Evolutionary conservation across 768 basidiomycete genomes (phyloP), one percentile per base, ranked within the genome.

Genomic region (Auriculariales sp.): DNA sequence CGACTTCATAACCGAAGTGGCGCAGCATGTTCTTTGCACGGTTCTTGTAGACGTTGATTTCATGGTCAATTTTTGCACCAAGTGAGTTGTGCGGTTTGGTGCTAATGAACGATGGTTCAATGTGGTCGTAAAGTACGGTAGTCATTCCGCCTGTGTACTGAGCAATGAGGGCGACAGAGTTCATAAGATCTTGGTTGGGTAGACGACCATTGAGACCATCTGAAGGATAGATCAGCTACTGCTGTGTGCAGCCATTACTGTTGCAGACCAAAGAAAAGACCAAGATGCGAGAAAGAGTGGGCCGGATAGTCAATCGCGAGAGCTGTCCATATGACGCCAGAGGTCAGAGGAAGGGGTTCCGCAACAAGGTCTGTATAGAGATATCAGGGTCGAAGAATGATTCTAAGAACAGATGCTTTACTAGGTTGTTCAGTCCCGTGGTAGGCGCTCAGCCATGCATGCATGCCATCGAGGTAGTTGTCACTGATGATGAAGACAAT

Each of bases 271-370:
- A 83, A 87, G 67, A 90, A 97, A 9, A 98, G 66, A n/a, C 95
- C 94, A 2, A 98, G 71, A 60, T 97, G 89, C 9, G 86, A 90
- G 65, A 98, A 94, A 0, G 93, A 97, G 64, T 99, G 94, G 0
- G 91, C 87, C 1, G 92, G 89, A 62, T 97, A 98, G 62, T 98
- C 95, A 35, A 99, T 78, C 56, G 85, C 86, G 42, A 99, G 66
- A 10, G 91, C 91, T 1, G 87, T 90, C 95, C 95, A 99, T 35
- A 99, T 85, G 4, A 92, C 83, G 3, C 92, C 93, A 2, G 89
- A 88, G 1, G 77, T 63, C 22, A 87, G 59, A 29, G 68, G 64
- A 31, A 95, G 69, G 7, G 71, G 67, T 30, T 85, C 78, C 1
- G 76, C 74, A n/a, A 68, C 56, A 15, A 91, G 68, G 59, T 83